These are phyloP conservation scores for Bisporella sp. DNA, from an alignment of 2,329 filamentous ascomycete genomes.

Conservation along the genomic window DNA sequence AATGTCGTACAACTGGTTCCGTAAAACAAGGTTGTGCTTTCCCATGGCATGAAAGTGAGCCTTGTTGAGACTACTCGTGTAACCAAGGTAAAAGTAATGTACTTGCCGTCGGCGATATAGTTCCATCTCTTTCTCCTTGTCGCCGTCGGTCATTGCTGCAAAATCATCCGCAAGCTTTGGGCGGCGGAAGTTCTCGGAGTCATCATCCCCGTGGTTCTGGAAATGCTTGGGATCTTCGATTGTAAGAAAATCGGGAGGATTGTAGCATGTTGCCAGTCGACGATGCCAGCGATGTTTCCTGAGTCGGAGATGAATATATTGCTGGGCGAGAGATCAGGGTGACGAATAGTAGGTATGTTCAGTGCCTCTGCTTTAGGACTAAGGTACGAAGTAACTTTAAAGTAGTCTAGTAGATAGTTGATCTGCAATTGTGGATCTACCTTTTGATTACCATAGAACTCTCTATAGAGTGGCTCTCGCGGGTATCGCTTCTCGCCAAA, in stretches of 20 bases:
- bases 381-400: slow-evolving; percentile 14
- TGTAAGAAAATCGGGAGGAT: slow-evolving; percentile 25
- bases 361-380: slow-evolving; percentile 10
- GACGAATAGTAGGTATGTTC: slow-evolving; percentile 13
- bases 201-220: slow-evolving; percentile 29
- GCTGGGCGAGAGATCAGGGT: slow-evolving; percentile 19
- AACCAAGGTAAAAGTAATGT: slow-evolving; percentile 15
- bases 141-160: slow-evolving; percentile 9
- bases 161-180: slow-evolving; percentile 13
- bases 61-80: slow-evolving; percentile 11
- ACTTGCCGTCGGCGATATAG: slow-evolving; percentile 14
- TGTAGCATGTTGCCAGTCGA: slow-evolving; percentile 27
- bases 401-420: slow-evolving; percentile 10
- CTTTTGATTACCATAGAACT: slow-evolving; percentile 12
- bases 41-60: slow-evolving; percentile 13
- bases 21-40: slow-evolving; percentile 13
- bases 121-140: slow-evolving; percentile 14
- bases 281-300: slow-evolving; percentile 23
- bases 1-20: slow-evolving; percentile 13
- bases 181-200: slow-evolving; percentile 13
- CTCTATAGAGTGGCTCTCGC: slow-evolving; percentile 11
- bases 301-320: slow-evolving; percentile 25
- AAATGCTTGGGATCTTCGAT: slow-evolving; percentile 27
- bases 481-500: slow-evolving; percentile 13
- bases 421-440: slow-evolving; percentile 13